Evolutionary conservation across 2,329 filamentous ascomycete species (phyloP).

Genomic region (Epichloe elymi): DNA sequence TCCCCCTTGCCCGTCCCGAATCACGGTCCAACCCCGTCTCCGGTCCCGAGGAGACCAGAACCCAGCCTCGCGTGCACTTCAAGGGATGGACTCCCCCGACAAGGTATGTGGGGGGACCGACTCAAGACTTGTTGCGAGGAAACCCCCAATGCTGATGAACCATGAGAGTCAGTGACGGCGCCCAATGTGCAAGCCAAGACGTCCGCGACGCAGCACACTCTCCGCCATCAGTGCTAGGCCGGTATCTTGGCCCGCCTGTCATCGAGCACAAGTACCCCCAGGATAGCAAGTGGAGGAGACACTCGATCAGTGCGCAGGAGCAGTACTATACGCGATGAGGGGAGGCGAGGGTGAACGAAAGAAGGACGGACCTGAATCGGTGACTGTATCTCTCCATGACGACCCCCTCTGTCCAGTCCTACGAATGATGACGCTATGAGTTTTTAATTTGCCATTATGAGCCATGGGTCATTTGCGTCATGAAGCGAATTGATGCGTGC

Average conservation of each 20-base stretch:
- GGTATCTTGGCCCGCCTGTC: constrained; percentile 14
- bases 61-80: not conserved
- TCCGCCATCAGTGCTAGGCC: constrained; percentile 13
- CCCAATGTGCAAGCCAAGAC: not conserved
- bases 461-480: no score
- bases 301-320: constrained; percentile 19
- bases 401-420: not conserved
- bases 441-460: not conserved
- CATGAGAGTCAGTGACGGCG: not conserved
- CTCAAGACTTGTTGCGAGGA: not conserved
- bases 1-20: constrained; percentile 4
- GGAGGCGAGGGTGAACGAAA: not conserved
- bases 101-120: not conserved
- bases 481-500: no score
- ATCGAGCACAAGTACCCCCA: constrained; percentile 19
- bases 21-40: constrained; percentile 1
- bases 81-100: not conserved
- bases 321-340: constrained; percentile 12
- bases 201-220: constrained; percentile 13
- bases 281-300: constrained; percentile 16
- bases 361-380: not conserved
- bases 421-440: not conserved
- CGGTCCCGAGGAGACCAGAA: not conserved
- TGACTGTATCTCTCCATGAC: not conserved
- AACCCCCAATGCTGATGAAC: not conserved